A percentile compares a stretch with the other conserved stretches of the same genome.
phyloP scores from a whole-genome alignment of 768 basidiomycete genomes.

The Lactarius pseudohatsudake region DNA sequence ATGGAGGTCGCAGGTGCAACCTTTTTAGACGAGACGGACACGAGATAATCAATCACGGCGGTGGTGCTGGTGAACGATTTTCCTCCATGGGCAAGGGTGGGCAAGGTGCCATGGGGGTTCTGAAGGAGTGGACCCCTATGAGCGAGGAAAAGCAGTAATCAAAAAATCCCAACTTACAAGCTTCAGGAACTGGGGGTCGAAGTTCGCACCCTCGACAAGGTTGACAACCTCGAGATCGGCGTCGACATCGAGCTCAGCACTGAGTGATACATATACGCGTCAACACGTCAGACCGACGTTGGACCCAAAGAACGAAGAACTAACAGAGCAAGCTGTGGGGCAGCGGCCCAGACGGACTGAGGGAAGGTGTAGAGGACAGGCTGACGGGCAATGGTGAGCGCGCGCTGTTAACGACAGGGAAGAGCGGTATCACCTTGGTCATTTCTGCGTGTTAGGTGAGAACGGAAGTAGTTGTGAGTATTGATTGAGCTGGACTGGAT shows the following conservation, averaged over 20 bases:
- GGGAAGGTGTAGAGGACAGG: conserved; percentile 41
- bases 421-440: conserved; percentile 1
- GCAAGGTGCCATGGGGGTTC: conserved; percentile 25
- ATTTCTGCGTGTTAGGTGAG: background rate
- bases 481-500: background rate
- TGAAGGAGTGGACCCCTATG: conserved; percentile 25
- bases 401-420: background rate
- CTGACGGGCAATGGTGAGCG: conserved; percentile 5
- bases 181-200: conserved; percentile 45
- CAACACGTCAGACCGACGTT: background rate
- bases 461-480: background rate
- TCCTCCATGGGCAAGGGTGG: conserved; percentile 11
- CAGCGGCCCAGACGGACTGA: conserved; percentile 43
- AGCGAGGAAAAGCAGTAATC: background rate
- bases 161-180: conserved; percentile 34
- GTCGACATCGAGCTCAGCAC: conserved; percentile 43
- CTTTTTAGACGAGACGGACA: conserved; percentile 40
- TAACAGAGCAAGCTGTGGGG: conserved; percentile 45
- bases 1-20: conserved; percentile 39
- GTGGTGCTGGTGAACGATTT: conserved; percentile 40
- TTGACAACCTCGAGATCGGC: conserved; percentile 41
- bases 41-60: conserved; percentile 44
- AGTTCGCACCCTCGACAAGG: conserved; percentile 50
- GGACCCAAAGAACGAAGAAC: conserved; percentile 22
- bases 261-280: conserved; percentile 25